Evolutionary conservation across 2,329 filamentous ascomycete genomes (phyloP).

Genomic region (Sporothrix mexicana): DNA sequence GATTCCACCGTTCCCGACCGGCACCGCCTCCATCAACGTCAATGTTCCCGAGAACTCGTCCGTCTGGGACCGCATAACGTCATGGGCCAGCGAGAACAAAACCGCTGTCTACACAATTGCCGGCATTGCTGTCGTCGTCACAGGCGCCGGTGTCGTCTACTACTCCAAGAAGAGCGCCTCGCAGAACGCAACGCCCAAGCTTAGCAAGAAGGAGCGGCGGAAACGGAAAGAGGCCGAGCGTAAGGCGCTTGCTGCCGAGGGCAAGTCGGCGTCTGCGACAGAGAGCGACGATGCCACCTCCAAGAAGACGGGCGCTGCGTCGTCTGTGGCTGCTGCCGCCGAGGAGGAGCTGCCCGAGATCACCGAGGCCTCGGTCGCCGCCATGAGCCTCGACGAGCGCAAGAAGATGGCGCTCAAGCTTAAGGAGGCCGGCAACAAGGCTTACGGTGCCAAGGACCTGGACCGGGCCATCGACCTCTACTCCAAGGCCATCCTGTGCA

Average conservation of each 20-base stretch:
- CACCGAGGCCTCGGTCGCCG: slow-evolving; percentile 61
- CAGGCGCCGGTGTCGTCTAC: slow-evolving; percentile 89
- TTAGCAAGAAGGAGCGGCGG: slow-evolving; percentile 87
- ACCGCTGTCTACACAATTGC: slow-evolving; percentile 94
- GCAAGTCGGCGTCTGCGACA: slow-evolving; percentile 52
- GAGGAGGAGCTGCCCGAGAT: slow-evolving; percentile 72
- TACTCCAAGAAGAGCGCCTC: slow-evolving; percentile 71
- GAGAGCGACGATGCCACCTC: slow-evolving; percentile 38
- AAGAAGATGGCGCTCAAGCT: slow-evolving; percentile 88
- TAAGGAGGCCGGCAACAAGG: slow-evolving; percentile 95
- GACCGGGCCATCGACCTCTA: slow-evolving; percentile 93
- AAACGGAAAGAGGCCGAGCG: slow-evolving; percentile 81
- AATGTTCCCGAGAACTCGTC: slow-evolving; percentile 66
- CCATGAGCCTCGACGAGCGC: slow-evolving; percentile 67
- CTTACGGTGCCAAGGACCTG: slow-evolving; percentile 93
- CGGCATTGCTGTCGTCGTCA: slow-evolving; percentile 89
- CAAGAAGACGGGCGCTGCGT: slow-evolving; percentile 51
- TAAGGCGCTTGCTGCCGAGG: slow-evolving; percentile 54
- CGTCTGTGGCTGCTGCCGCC: slow-evolving; percentile 61
- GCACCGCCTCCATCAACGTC: slow-evolving; percentile 46
- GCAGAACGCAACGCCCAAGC: slow-evolving; percentile 65
- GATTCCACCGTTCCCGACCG: slow-evolving; percentile 39
- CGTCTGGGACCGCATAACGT: slow-evolving; percentile 86
- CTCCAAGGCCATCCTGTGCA: slow-evolving; percentile 94
- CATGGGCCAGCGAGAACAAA: slow-evolving; percentile 95